Evolutionary conservation across 345 rosid genomes (phyloP), one percentile per base, ranked within the genome.

Genomic region (Brassica nigra): DNA sequence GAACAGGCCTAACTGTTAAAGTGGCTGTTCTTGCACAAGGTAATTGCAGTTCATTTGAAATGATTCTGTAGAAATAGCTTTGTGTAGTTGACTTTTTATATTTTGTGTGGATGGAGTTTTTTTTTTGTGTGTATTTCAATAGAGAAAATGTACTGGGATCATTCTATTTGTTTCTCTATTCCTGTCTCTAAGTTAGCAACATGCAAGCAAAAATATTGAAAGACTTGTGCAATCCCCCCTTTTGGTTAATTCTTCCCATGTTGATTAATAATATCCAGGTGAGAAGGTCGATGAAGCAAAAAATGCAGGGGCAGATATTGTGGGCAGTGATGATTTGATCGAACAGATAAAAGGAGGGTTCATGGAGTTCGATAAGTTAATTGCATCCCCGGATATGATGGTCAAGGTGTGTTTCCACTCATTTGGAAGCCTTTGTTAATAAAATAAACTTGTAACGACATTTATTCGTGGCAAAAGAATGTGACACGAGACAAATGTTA

Each of bases 381-480:
- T 95, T 89, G 99, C 98, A 68, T 95, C 99, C 54, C 97, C 98
- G 0, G 99, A 95, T 84, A 93, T 95, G 99, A 95, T 95, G 99
- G 91, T 92, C 68, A 93, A 95, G 99, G 99, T 95, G 71, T 73
- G 85, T 81, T 76, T 47, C 27, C 27, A 23, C 27, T 23, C 27
- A 23, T 4, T 4, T 34, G 37, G 37, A 42, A 11, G 4, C 49
- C 12, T 42, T 42, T 42, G 14, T 42, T 10, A 5, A 68, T 10
- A n/a, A 55, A 27, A 10, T 61, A 47, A 6, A 6, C 4, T 7
- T 66, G 28, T 28, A 57, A 14, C 16, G 58, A 47, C 68, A 18
- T 18, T 36, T 9, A 34, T 34, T 34, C 66, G 52, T 76, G 57
- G 20, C 39, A 30, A 27, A 54, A 52, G 23, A 8, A 44, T 15